phyloP scores from a whole-genome alignment of 2,329 filamentous ascomycete genomes.

The Neurospora sp. region DNA sequence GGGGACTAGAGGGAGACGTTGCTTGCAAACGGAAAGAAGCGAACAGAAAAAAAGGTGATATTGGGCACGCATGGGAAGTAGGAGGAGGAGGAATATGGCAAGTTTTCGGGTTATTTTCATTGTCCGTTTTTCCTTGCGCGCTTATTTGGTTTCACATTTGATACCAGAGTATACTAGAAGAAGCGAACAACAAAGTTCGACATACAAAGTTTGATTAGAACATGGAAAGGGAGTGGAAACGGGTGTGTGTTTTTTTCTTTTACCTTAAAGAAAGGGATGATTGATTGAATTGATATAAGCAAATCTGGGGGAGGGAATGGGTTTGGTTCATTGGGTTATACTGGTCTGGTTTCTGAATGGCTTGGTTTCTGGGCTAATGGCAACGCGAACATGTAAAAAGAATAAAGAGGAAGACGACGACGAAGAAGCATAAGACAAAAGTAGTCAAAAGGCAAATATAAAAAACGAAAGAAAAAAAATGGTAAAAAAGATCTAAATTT shows the following conservation, averaged over 20 bases:
- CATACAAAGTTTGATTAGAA: not conserved
- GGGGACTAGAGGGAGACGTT: not conserved
- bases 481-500: constrained; percentile 8
- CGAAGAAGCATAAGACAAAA: not conserved
- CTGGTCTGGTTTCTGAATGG: not conserved
- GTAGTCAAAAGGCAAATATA: constrained; percentile 1
- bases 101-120: not conserved
- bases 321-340: constrained; percentile 1
- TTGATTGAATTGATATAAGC: not conserved
- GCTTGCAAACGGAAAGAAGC: not conserved
- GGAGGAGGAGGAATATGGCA: not conserved
- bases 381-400: not conserved
- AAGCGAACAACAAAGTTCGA: not conserved
- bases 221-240: not conserved
- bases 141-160: not conserved
- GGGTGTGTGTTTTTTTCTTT: not conserved
- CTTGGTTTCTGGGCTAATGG: not conserved
- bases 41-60: not conserved
- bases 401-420: constrained; percentile 5
- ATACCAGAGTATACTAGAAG: not conserved
- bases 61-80: not conserved
- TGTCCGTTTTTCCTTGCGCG: not conserved
- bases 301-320: not conserved
- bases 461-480: constrained; percentile 9
- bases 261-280: not conserved